Conservation (phyloP, 805 yeast genomes). For the Priceomyces melissophilus region DNA sequence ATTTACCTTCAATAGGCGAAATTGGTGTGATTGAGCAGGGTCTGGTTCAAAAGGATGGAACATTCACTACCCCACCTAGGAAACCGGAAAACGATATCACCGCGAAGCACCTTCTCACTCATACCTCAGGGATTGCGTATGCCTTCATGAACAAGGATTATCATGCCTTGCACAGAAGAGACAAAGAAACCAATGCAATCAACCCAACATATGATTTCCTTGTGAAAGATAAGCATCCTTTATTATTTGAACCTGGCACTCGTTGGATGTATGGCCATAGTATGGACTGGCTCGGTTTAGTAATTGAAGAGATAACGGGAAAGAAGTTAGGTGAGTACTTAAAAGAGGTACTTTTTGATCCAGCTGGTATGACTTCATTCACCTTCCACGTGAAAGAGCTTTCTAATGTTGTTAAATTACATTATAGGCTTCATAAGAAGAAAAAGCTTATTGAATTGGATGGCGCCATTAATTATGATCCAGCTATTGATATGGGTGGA, state of each 20-base stretch:
- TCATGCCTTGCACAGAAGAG: slow-evolving; percentile 17
- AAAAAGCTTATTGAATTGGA: slow-evolving; percentile 11
- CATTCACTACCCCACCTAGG: slow-evolving; percentile 17
- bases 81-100: slow-evolving; percentile 24
- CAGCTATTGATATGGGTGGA: slow-evolving; percentile 40
- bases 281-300: slow-evolving; percentile 37
- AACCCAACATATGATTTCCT: slow-evolving; percentile 23
- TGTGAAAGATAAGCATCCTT: slow-evolving; percentile 23
- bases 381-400: slow-evolving; percentile 18
- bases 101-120: slow-evolving; percentile 25
- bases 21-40: slow-evolving; percentile 25
- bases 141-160: slow-evolving; percentile 30
- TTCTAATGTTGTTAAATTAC: slow-evolving; percentile 12
- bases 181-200: slow-evolving; percentile 14
- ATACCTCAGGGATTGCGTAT: slow-evolving; percentile 36
- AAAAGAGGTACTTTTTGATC: slow-evolving; percentile 27
- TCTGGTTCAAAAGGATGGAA: slow-evolving; percentile 23
- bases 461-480: slow-evolving; percentile 13
- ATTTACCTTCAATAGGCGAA: slow-evolving; percentile 29
- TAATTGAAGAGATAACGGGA: slow-evolving; percentile 33
- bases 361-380: slow-evolving; percentile 31
- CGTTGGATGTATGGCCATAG: slow-evolving; percentile 36
- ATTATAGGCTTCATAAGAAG: slow-evolving; percentile 13
- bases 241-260: slow-evolving; percentile 36
- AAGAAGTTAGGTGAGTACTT: slow-evolving; percentile 29